A percentile compares a stretch with the other conserved stretches of the same genome.
These are phyloP conservation scores for Dalbergia oliveri DNA, from an alignment of 306 rosid genomes.

Conservation along the genomic window DNA sequence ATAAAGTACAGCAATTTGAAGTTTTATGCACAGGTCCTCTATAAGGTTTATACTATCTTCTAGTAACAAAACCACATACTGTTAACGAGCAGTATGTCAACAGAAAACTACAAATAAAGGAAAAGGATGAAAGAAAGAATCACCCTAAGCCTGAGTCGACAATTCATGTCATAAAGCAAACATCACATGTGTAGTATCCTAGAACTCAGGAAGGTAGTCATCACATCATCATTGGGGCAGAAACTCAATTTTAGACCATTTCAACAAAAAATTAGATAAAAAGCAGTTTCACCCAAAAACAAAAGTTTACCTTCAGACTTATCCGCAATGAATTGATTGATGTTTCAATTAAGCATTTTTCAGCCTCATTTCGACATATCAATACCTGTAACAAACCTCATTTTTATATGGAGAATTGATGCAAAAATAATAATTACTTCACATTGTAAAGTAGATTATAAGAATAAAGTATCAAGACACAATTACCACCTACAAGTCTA, in stretches of 20 bases:
- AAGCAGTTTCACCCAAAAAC: conserved; percentile 1
- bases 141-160: background rate
- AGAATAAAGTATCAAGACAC: background rate
- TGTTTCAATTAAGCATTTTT: conserved; percentile 95
- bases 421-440: conserved; percentile 5
- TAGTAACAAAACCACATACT: conserved; percentile 11
- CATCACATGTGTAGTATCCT: background rate
- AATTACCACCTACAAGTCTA: background rate
- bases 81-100: background rate
- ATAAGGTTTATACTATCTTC: background rate
- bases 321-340: conserved; percentile 93
- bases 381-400: conserved; percentile 66
- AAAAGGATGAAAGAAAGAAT: conserved; percentile 2
- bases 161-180: conserved; percentile 18
- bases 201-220: conserved; percentile 11
- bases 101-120: background rate
- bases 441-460: background rate
- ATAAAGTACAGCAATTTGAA: conserved; percentile 14
- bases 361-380: conserved; percentile 96
- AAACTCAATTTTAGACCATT: conserved; percentile 39
- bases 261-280: conserved; percentile 25
- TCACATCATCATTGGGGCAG: background rate
- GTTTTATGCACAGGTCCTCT: background rate
- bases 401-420: conserved; percentile 19
- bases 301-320: conserved; percentile 82